Percentiles rank a stretch among this genome's conserved stretches.
Evolutionary conservation across 2,329 filamentous ascomycete species (phyloP).

Genomic region (Stagonosporopsis chrysanthemi): DNA sequence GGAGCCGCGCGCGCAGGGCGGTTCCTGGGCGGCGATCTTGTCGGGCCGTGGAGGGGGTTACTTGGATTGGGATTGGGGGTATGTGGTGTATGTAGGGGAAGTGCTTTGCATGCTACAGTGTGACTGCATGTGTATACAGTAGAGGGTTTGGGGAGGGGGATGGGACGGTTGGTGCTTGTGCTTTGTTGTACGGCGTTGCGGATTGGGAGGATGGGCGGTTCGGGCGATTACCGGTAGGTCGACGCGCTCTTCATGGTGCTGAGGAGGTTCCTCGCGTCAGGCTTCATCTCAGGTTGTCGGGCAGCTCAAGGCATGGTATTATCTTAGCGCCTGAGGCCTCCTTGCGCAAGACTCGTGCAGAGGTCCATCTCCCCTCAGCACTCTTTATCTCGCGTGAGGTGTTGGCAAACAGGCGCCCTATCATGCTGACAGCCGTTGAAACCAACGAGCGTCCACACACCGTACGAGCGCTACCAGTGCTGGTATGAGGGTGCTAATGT

Average conservation of each 20-base stretch:
- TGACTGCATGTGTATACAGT: too few species aligned
- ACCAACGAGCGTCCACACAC: background rate
- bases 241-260: too few species aligned
- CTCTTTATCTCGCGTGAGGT: slow-evolving; percentile 8
- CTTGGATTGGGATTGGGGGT: too few species aligned
- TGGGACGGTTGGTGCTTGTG: too few species aligned
- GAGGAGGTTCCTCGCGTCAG: background rate
- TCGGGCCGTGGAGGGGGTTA: background rate
- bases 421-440: slow-evolving; percentile 9
- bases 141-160: too few species aligned
- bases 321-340: background rate
- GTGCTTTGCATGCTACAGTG: too few species aligned
- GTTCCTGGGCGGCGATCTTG: slow-evolving; percentile 7
- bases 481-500: slow-evolving; percentile 5
- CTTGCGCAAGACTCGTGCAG: slow-evolving; percentile 5
- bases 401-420: slow-evolving; percentile 11
- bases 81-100: too few species aligned
- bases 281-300: too few species aligned
- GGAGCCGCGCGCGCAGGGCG: background rate
- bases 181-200: too few species aligned
- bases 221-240: too few species aligned
- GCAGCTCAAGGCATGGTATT: background rate
- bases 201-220: too few species aligned
- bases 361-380: background rate
- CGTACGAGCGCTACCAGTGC: background rate